Percentiles rank a stretch among this genome's conserved stretches.
phyloP scores from a whole-genome alignment of 2,329 filamentous ascomycete genomes.

The Neophaeococcomyces mojaviensis region DNA sequence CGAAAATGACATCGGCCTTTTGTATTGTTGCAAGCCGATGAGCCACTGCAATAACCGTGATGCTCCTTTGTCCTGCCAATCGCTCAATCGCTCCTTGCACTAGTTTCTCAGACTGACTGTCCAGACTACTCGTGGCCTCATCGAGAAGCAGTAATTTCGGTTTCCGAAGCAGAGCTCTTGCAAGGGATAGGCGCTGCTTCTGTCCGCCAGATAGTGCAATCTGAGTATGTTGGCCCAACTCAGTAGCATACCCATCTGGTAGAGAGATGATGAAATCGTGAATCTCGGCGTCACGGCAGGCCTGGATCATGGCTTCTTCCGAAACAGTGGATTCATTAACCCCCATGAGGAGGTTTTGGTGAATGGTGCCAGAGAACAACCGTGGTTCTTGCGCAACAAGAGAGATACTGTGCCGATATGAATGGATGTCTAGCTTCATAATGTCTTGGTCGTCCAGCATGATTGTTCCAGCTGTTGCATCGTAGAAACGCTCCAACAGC shows the following conservation, averaged over 20 bases:
- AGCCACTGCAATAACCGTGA: slow-evolving; percentile 66
- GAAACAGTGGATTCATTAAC: slow-evolving; percentile 27
- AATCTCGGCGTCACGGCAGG: slow-evolving; percentile 46
- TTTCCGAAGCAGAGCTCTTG: slow-evolving; percentile 46
- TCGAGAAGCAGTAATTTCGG: slow-evolving; percentile 50
- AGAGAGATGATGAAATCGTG: slow-evolving; percentile 47
- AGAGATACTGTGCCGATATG: slow-evolving; percentile 29
- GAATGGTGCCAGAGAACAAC: slow-evolving; percentile 39
- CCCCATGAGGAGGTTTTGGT: slow-evolving; percentile 43
- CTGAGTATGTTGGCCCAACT: slow-evolving; percentile 42
- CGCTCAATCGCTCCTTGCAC: slow-evolving; percentile 62
- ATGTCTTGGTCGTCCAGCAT: slow-evolving; percentile 30
- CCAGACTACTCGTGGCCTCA: slow-evolving; percentile 54
- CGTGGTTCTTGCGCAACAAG: slow-evolving; percentile 38
- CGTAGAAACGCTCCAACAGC: slow-evolving; percentile 42
- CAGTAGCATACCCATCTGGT: slow-evolving; percentile 44
- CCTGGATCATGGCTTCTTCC: slow-evolving; percentile 38
- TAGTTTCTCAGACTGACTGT: slow-evolving; percentile 58
- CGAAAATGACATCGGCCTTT: slow-evolving; percentile 72
- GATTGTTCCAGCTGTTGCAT: slow-evolving; percentile 34
- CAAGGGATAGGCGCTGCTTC: slow-evolving; percentile 49
- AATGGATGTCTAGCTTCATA: slow-evolving; percentile 22
- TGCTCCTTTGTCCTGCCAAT: slow-evolving; percentile 42
- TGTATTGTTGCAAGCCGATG: slow-evolving; percentile 71
- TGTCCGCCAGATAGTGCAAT: slow-evolving; percentile 48